A percentile compares a stretch with the other conserved stretches of the same genome.
phyloP scores from a whole-genome alignment of 306 rosid genomes.

The Potentilla sterilis region DNA sequence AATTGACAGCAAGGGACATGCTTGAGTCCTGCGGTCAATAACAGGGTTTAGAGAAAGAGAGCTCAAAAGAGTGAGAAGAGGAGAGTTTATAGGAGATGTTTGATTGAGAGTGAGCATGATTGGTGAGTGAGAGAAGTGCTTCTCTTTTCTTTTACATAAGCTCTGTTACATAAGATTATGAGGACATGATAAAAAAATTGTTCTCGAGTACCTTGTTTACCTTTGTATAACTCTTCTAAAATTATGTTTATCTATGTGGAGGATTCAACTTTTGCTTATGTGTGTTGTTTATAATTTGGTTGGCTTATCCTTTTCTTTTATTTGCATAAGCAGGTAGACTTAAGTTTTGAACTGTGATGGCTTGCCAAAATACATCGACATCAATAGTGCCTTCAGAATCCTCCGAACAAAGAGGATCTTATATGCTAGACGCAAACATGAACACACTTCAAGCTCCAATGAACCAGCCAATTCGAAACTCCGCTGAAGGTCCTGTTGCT shows the following conservation, averaged over 20 bases:
- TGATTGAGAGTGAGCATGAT: not conserved
- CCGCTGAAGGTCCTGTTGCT: conserved; percentile 74
- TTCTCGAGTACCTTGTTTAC: not conserved
- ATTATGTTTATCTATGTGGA: not conserved
- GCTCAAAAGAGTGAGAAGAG: not conserved
- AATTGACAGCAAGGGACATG: not conserved
- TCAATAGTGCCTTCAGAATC: conserved; percentile 36
- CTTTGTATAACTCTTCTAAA: not conserved
- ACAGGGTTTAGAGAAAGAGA: not conserved
- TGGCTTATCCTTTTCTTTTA: not conserved
- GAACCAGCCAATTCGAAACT: conserved; percentile 48
- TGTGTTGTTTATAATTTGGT: not conserved
- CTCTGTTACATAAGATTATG: not conserved
- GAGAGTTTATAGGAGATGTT: not conserved
- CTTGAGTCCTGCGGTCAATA: not conserved
- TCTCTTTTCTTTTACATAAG: not conserved
- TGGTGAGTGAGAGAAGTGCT: not conserved
- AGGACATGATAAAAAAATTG: not conserved
- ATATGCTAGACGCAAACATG: conserved; percentile 47
- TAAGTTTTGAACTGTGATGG: conserved; percentile 46
- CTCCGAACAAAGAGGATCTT: conserved; percentile 54
- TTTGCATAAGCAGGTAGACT: conserved; percentile 35
- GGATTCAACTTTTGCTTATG: not conserved
- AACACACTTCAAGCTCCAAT: conserved; percentile 45
- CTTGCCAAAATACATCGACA: conserved; percentile 39